Evolutionary conservation across 2,329 filamentous ascomycete species (phyloP), one percentile per base, ranked within the genome.

Genomic region (Cytospora chrysosperma): DNA sequence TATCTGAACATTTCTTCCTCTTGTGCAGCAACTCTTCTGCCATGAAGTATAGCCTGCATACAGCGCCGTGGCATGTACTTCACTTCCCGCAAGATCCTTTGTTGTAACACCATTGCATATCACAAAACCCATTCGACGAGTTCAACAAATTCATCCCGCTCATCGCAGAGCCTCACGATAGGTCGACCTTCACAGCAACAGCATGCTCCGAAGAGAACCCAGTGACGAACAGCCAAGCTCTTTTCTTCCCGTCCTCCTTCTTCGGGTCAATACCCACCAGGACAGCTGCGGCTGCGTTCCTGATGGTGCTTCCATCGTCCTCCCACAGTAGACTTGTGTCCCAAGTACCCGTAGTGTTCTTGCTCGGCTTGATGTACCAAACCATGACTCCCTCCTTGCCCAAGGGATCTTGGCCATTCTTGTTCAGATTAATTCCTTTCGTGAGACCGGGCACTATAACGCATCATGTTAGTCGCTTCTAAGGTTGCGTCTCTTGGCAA

Each of bases 171-270:
- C 15, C 53, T 62, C 47, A 63, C 40, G 24, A 74, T 21, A 87
- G 70, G 67, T 85, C 77, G 34, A 87, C 78, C 70, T 81, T 81
- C 24, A 83, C 76, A 13, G 83, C 83, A 65, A 86, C 70, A 37
- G 82, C 74, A 62, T 72, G 78, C 34, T 75, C 73, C 2, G 83
- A 80, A 64, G 82, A 65, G 61, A 85, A 84, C 0, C 86, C 85
- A 0, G 84, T 84, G 2, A 82, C 79, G 70, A 85, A 87, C 19
- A 88, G 69, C 83, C 83, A 86, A 0, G 79, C 85, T 64, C 78
- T 77, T 21, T 80, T 77, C 68, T 77, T 75, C 0, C 78, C 78
- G 0, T 67, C 73, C 55, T 80, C 78, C 15, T 74, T 68, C 17
- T 70, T 69, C 0, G 83, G 82, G 47, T 85, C 78, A 58, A 85